Base-by-base conservation (phyloP, 768 basidiomycete species). In the Russula foetens region DNA sequence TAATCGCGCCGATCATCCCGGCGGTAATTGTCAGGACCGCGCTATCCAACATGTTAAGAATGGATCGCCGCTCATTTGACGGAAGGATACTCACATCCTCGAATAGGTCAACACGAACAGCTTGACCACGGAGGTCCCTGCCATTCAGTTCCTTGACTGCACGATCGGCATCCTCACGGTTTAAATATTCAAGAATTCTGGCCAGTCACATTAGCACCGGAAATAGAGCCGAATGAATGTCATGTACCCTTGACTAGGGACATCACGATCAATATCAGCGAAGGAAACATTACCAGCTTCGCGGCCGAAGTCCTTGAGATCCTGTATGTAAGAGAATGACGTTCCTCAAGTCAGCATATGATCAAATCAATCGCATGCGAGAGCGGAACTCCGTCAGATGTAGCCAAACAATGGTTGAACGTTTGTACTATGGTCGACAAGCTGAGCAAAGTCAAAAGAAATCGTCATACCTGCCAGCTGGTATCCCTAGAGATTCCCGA, bases 231-330 rank as follows among this genome's bases (percentile, higher is more conserved):
- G 14, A 23, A 39, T 44, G 23, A 49, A 54, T 46, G 11, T 56
- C 17, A 73, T 87, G 63, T 63, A 97, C 95, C 96, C 96, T 78
- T 92, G 85, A 33, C 88, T 89, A 26, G 90, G 84, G 63, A 73
- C 72, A 69, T 94, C 87, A 41, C 92, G 86, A 71, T 98, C 95
- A 62, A 98, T 88, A 70, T 98, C 96, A 44, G 96, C 93, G 68
- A 90, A 98, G 21, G 90, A 91, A 59, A 98, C 92, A 70, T 85
- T 90, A 45, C 92, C 94, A 52, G 90, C 91, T 69, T 92, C 87
- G 63, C 96, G 91, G 67, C 94, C 96, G 63, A 95, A 98, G 71
- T 98, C 96, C 75, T 98, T 98, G 72, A 98, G 77, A 72, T 98
- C 96, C 96, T 98, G 80, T 69, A 31, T 35, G 43, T 15, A 57